Evolutionary conservation across 768 basidiomycete genomes (phyloP), one percentile per base, ranked within the genome.

Genomic region (Cyclocybe aegerita): DNA sequence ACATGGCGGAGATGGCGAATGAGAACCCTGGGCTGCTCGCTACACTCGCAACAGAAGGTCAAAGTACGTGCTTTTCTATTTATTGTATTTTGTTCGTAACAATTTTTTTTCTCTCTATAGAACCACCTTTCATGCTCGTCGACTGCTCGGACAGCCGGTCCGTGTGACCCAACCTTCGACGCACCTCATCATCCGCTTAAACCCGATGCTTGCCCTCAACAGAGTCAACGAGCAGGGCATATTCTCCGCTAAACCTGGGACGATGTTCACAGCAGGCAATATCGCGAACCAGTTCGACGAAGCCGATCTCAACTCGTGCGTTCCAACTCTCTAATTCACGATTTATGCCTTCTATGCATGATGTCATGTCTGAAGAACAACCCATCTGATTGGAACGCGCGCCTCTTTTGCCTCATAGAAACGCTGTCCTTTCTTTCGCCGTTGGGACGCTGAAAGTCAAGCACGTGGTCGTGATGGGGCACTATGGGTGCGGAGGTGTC

Each of bases 251-350:
- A 43, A 55, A 44, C 63, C 63, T 5, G 63, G 61, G 4, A 64
- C 61, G 4, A 56, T 64, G 53, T 64, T 64, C 38, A 64, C 61
- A 4, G 59, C 63, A 10, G 59, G 59, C 33, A 62, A 62, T 37
- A 62, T 64, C 41, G 63, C 63, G 11, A 64, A 62, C 51, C 51
- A 58, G 34, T 62, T 59, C 43, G 59, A 62, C n/a, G 58, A 62
- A 41, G 51, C 37, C 17, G 63, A 64, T 46, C n/a, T 46, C 5
- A 62, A 55, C 34, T 60, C 58, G 61, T 64, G 23, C 45, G 63
- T 59, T 14, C 12, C 17, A 14, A 23, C 23, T 23, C 1, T 16
- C 14, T 41, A 12, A 4, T 10, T 41, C 10, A 41, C 39, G 15
- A n/a, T 9, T 10, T 11, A 5, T 42, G 3, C 17, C 17, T 14